Base-by-base conservation (phyloP, 73 alveolate species). In the Breviolum minutum region DNA sequence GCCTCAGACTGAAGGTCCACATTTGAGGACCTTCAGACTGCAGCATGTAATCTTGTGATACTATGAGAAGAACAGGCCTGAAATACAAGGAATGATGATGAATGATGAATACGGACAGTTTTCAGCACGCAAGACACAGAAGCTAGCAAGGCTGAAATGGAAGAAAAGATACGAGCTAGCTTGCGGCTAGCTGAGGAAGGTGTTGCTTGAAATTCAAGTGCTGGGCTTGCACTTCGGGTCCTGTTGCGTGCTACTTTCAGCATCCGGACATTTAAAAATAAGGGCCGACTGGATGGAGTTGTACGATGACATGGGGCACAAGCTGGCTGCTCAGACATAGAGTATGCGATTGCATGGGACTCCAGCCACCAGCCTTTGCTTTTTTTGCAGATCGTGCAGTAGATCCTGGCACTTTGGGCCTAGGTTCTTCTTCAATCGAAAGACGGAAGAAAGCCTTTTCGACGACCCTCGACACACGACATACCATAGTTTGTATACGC, bases 261-360 rank as follows among this genome's bases (percentile, higher is more conserved):
- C 54, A 40, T 40, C 54, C 54, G 54, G 14, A 54, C 71, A 13
- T 61, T 26, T 83, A 20, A 7, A 13, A 13, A 32, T 30, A 48
- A 90, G 96, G 96, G 96, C 96, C 6, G 85, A 90, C 64, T 90
- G 96, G 96, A 90, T 90, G 96, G 96, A 90, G 96, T 87, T 90
- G 63, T 90, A 90, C 27, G 96, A 90, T 30, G 96, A 90, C 40
- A 24, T 76, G 20, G 96, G 96, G 60, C 96, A 90, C 77, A 90
- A 90, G 96, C 74, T 12, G 22, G 24, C 60, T 26, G 24, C 92
- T 61, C 92, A 54, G 40, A 32, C 62, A 16, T 77, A 77, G 63
- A 29, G 13, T 63, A n/a, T 8, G 30, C 30, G 54, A 6, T 26
- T 73, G 54, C 22, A 73, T 26, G 54, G 54, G 54, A 40, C 0